These are phyloP conservation scores for Vickermania spadyakhi DNA, from an alignment of 208 protist species.

Conservation along the genomic window DNA sequence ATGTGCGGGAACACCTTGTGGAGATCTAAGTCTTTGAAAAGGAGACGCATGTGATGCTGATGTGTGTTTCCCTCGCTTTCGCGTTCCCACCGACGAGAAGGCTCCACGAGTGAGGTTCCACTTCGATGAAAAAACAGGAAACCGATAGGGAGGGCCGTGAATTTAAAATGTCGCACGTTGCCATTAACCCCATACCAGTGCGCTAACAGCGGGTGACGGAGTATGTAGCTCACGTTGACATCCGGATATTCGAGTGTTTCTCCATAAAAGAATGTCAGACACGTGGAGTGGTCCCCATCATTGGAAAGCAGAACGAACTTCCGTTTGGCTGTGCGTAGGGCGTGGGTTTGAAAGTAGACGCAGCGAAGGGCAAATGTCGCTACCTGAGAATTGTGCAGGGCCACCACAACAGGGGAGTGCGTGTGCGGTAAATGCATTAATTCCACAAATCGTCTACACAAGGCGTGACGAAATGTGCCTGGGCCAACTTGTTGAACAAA, in stretches of 20 bases:
- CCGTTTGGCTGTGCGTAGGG: not conserved
- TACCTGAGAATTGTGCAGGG: not conserved
- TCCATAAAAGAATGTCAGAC: not conserved
- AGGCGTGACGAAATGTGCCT: not conserved
- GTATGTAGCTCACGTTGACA: not conserved
- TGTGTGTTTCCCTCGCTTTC: too few relatives aligned
- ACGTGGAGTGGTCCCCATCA: not conserved
- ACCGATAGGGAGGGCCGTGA: not conserved
- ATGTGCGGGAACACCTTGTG: not conserved
- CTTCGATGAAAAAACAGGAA: not conserved
- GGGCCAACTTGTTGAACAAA: not conserved
- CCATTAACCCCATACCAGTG: not conserved
- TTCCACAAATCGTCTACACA: not conserved
- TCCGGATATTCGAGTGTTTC: not conserved
- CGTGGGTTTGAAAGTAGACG: not conserved
- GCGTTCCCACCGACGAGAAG: too few relatives aligned
- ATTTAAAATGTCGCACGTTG: not conserved
- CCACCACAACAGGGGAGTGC: not conserved
- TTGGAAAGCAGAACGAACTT: not conserved
- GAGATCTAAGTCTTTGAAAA: not conserved
- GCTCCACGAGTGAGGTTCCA: too few relatives aligned
- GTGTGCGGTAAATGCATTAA: not conserved
- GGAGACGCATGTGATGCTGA: not conserved
- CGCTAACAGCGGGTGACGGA: not conserved
- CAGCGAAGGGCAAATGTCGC: not conserved